A percentile compares a stretch with the other conserved stretches of the same genome.
phyloP scores from a whole-genome alignment of 441 rosid genomes.

The Hura crepitans region DNA sequence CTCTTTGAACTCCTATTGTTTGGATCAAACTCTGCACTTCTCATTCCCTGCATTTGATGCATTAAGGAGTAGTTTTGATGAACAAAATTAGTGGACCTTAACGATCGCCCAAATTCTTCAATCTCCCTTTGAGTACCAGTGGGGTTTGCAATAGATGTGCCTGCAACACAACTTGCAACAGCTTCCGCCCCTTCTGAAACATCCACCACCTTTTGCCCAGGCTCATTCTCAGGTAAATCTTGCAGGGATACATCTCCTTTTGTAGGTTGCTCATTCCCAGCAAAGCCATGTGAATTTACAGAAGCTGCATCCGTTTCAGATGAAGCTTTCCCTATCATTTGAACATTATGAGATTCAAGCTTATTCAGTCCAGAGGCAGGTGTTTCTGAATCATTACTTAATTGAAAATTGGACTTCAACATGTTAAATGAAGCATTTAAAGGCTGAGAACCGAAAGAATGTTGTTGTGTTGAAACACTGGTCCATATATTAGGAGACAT shows the following conservation, averaged over 20 bases:
- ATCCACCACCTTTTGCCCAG: conserved; percentile 22
- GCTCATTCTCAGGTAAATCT: conserved; percentile 27
- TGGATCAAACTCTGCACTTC: conserved; percentile 43
- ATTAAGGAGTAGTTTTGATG: conserved; percentile 42
- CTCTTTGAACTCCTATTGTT: conserved; percentile 45
- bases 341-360: conserved; percentile 36
- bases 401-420: conserved; percentile 30
- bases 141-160: conserved; percentile 27
- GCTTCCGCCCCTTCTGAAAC: conserved; percentile 31
- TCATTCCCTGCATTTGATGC: conserved; percentile 48
- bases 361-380: conserved; percentile 35
- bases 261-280: conserved; percentile 30
- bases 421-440: conserved; percentile 32
- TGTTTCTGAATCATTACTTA: conserved; percentile 36
- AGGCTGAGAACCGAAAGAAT: conserved; percentile 37
- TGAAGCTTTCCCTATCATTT: conserved; percentile 30
- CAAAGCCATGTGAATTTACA: conserved; percentile 26
- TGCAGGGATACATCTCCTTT: conserved; percentile 28
- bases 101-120: conserved; percentile 52
- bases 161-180: conserved; percentile 26
- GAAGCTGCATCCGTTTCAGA: conserved; percentile 36
- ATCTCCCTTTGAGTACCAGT: conserved; percentile 40
- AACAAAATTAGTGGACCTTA: conserved; percentile 36
- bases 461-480: conserved; percentile 38
- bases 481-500: conserved; percentile 37